Percentiles rank a stretch among this genome's conserved stretches.
These are phyloP conservation scores for Alternaria alternata DNA, from an alignment of 2,329 filamentous ascomycete genomes.

Conservation along the genomic window DNA sequence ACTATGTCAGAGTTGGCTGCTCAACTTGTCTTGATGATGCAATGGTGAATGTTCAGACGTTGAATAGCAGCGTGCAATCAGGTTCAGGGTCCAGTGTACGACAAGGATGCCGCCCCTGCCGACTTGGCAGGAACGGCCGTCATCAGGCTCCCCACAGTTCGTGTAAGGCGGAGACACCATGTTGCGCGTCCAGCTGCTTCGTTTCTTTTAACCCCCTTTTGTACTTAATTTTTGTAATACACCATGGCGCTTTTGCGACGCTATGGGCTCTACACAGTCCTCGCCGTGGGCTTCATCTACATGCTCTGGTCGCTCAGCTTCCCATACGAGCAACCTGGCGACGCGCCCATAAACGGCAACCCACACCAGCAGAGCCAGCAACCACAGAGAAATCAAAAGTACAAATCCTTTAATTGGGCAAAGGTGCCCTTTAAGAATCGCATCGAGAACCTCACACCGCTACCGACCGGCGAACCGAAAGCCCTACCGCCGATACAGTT, in stretches of 20 bases:
- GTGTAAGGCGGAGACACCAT: conserved; percentile 9
- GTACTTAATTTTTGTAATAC: conserved; percentile 20
- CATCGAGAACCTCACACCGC: conserved; percentile 43
- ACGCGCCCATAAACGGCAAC: conserved; percentile 9
- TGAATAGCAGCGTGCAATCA: conserved; percentile 2
- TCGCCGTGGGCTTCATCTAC: conserved; percentile 48
- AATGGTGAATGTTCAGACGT: background rate
- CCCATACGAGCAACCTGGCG: conserved; percentile 35
- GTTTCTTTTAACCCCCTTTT: conserved; percentile 13
- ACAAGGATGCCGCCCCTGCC: conserved; percentile 8
- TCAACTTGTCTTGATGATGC: conserved; percentile 1
- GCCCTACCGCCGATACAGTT: conserved; percentile 55
- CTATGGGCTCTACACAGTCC: conserved; percentile 45
- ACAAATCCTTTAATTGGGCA: conserved; percentile 50
- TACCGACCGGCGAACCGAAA: conserved; percentile 51
- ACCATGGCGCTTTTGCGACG: conserved; percentile 52
- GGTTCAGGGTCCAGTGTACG: conserved; percentile 9
- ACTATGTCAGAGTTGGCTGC: background rate
- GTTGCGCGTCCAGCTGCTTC: conserved; percentile 6
- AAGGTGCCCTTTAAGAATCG: conserved; percentile 53
- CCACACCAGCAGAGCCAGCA: conserved; percentile 19
- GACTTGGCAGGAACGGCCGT: conserved; percentile 19
- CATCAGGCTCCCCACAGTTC: conserved; percentile 13
- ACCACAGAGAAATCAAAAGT: conserved; percentile 14
- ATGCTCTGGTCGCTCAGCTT: conserved; percentile 49